Conservation (phyloP, 345 rosid species). For the Gossypium rotundifolium region DNA sequence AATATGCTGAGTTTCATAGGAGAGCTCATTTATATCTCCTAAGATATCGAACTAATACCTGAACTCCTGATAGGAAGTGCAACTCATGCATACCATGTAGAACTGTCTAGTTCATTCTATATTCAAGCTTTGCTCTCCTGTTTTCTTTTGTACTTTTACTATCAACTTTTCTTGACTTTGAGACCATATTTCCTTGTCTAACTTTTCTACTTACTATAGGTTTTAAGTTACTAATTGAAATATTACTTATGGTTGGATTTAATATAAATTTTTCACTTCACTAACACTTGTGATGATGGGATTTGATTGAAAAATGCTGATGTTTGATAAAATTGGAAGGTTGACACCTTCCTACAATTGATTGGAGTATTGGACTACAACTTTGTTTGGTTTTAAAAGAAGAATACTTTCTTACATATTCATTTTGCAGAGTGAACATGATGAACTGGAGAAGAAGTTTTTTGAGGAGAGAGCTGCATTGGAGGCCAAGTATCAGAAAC, state of each 20-base stretch:
- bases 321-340: neutral
- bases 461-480: constrained; percentile 87
- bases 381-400: neutral
- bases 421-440: constrained; percentile 58
- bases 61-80: neutral
- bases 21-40: neutral
- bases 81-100: neutral
- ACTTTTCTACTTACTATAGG: neutral
- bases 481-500: constrained; percentile 78
- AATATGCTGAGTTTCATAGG: neutral
- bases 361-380: neutral
- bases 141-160: neutral
- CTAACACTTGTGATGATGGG: neutral
- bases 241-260: neutral
- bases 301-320: neutral
- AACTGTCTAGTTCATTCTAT: neutral
- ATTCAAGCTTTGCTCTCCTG: neutral
- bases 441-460: constrained; percentile 75
- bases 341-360: neutral
- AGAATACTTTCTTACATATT: neutral
- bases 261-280: neutral
- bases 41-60: neutral
- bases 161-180: neutral
- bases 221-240: neutral
- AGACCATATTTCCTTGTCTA: neutral